These are phyloP conservation scores for Capsicum baccatum DNA, from an alignment of 257 asterid genomes.

Conservation along the genomic window DNA sequence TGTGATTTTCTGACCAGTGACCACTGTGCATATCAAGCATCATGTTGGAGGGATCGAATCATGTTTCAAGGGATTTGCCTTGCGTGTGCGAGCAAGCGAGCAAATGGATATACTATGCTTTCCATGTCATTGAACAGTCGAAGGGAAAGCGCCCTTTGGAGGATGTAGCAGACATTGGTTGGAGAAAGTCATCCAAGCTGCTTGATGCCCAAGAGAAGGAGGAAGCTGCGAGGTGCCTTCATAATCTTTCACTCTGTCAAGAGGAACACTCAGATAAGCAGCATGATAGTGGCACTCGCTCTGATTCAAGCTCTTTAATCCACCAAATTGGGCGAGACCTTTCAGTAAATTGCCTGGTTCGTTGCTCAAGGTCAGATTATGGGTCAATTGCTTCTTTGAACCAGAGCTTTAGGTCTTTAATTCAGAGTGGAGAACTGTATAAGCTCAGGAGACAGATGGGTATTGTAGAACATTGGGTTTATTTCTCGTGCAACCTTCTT, in stretches of 20 bases:
- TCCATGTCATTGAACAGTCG: conserved; percentile 44
- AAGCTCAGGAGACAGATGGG: conserved; percentile 42
- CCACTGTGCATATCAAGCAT: conserved; percentile 26
- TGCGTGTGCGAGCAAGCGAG: conserved; percentile 50
- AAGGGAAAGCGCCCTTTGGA: conserved; percentile 55
- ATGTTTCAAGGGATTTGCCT: conserved; percentile 59
- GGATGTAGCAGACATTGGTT: conserved; percentile 48
- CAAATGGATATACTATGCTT: conserved; percentile 53
- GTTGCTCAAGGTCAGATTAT: conserved; percentile 44
- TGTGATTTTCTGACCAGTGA: not conserved
- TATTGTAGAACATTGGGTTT: conserved; percentile 50
- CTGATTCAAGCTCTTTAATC: conserved; percentile 42
- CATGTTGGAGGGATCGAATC: conserved; percentile 69
- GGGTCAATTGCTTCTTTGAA: conserved; percentile 42
- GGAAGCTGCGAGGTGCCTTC: conserved; percentile 41
- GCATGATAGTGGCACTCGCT: conserved; percentile 26
- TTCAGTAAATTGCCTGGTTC: conserved; percentile 40
- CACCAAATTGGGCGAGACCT: conserved; percentile 46
- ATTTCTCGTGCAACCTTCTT: conserved; percentile 45
- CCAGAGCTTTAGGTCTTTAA: conserved; percentile 44
- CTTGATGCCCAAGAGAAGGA: conserved; percentile 29
- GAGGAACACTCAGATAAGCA: conserved; percentile 29
- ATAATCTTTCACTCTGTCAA: conserved; percentile 40
- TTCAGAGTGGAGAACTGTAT: conserved; percentile 45
- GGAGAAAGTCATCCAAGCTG: conserved; percentile 42